Evolutionary conservation across 176 grass and related monocot genomes (phyloP), one percentile per base, ranked within the genome.

Genomic region (Juncus effusus): DNA sequence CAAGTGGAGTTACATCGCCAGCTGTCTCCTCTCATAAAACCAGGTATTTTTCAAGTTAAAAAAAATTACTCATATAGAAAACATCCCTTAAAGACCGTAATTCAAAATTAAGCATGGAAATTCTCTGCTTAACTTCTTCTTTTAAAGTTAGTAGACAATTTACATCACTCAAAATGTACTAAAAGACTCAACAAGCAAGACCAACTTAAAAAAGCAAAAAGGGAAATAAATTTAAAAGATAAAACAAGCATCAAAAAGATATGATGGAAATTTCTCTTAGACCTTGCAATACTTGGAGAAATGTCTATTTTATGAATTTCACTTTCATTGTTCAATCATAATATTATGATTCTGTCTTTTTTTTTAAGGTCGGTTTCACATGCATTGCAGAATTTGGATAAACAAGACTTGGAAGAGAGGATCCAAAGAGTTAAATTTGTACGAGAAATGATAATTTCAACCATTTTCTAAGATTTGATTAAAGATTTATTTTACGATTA

Each of bases 351-450:
- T 9, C 40, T 55, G 11, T 16, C 44, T 16, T 36, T 36, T 16
- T 60, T 52, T 15, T 61, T 19, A 62, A 87, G 88, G 71, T 70
- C 3, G 45, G 76, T n/a, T 11, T 62, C 68, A 12, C 39, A 40
- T 11, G 13, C 63, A 54, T 62, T n/a, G 3, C 55, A 84, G 13
- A 67, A 51, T 63, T 61, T 67, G 50, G 67, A 62, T 3, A 60
- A 69, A 67, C 78, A 82, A 71, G 82, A 82, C 7, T 55, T 80
- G 19, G 73, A 85, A 78, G 90, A 85, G 73, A 88, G 82, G 76
- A 4, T 88, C 54, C 85, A 83, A 68, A 94, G 85, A 73, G 74
- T 85, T 10, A 73, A 94, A 69, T 94, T 94, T 49, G 12, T 94
- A 2, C 62, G 54, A 40, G 75, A 80, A 38, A 82, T 94, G 14